phyloP scores from a whole-genome alignment of 371 early-diverging fungal genomes.

The Mortierella sp. region DNA sequence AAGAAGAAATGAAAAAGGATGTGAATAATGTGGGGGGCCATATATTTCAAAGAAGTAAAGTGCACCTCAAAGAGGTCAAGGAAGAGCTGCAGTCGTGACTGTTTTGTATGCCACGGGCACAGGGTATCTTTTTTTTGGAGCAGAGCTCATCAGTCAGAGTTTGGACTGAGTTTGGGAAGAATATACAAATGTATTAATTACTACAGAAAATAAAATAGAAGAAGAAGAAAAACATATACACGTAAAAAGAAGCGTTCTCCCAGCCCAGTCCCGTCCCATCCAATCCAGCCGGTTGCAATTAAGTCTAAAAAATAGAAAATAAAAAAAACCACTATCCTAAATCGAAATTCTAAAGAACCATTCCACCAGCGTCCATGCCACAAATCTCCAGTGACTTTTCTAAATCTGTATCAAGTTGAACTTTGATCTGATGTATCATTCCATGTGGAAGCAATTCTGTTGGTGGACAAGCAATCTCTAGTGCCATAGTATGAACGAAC shows the following conservation, averaged over 20 bases:
- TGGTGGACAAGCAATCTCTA: slow-evolving; percentile 44
- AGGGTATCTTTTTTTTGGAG: no score
- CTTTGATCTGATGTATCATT: slow-evolving; percentile 31
- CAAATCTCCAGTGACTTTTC: slow-evolving; percentile 52
- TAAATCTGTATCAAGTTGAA: slow-evolving; percentile 30
- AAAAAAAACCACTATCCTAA: no score
- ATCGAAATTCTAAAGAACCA: slow-evolving; percentile 27
- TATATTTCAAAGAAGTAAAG: no score
- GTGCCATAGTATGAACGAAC: slow-evolving; percentile 32
- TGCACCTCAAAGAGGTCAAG: no score
- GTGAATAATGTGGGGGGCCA: no score
- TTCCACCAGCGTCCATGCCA: slow-evolving; percentile 48
- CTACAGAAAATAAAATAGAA: background rate
- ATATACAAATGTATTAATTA: slow-evolving; percentile 5
- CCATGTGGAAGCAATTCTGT: slow-evolving; percentile 12
- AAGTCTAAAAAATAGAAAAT: no score
- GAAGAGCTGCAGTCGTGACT: no score
- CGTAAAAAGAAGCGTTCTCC: background rate
- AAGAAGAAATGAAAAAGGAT: no score
- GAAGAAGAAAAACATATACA: background rate
- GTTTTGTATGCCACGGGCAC: no score
- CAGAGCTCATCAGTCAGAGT: no score
- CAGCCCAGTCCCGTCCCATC: no score
- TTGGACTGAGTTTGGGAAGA: background rate
- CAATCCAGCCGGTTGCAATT: no score